Base-by-base conservation (phyloP, 805 yeast genomes). In the Ogataea polymorpha region DNA sequence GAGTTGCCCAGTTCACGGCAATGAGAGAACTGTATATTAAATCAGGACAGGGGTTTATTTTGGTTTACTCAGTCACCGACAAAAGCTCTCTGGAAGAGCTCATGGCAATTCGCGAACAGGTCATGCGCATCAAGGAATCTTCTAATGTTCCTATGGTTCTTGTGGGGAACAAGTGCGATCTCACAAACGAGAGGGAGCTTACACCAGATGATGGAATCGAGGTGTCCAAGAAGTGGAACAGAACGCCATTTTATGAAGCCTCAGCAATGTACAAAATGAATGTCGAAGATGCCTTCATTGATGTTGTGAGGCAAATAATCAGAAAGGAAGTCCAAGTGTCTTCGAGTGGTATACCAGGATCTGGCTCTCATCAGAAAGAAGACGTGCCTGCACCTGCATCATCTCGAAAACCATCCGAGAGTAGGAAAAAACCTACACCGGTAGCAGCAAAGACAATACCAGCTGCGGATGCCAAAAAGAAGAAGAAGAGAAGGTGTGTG, bases 81-180 rank as follows among this genome's bases (percentile, higher is more conserved):
- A 75, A 73, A 39, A 74, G 72, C 58, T 77, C 96, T 4, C 67
- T 90, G 45, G 74, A 82, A 47, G 96, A 89, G 63, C 68, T 91
- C 47, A 65, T 82, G 54, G 85, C 85, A 13, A 73, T 90, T 39
- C 72, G 93, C 52, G 90, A 86, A 54, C 96, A 88, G 63, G 91
- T 91, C 9, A 67, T 84, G 45, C 71, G 93, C 47, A 86, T 87
- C 55, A 90, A 90, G 63, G 95, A 86, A 54, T 66, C 82, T 1
- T 67, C 71, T 1, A 75, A 74, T 45, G 93, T 86, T 23, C 96
- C 97, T 23, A 83, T 89, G 84, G 95, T 89, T 9, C 68, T 91
- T 28, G 82, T 90, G 28, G 98, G 96, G 39, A 89, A 88, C 65
- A 91, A 91, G 63, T 85, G 95, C 54, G 98, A 91, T 65, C 70